phyloP scores from a whole-genome alignment of 768 basidiomycete species.

The Naganishia kalamii region DNA sequence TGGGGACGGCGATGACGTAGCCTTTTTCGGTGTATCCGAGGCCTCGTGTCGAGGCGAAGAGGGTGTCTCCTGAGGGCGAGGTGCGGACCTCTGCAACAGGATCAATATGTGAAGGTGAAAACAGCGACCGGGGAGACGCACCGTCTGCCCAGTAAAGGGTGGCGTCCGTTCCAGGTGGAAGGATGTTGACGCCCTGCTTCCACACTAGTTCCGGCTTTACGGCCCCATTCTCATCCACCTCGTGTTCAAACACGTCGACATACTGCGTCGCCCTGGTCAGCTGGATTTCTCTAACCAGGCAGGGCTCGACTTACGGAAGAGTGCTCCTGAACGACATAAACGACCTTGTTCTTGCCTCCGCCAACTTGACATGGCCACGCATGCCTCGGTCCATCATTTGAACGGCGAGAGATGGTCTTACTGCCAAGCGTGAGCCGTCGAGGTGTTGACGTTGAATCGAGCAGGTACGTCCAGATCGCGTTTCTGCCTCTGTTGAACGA shows the following conservation, averaged over 20 bases:
- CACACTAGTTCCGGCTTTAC: not conserved
- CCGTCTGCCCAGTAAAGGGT: conserved; percentile 30
- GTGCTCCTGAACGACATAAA: conserved; percentile 38
- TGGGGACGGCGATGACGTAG: conserved; percentile 28
- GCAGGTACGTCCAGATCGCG: conserved; percentile 33
- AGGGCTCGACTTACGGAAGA: conserved; percentile 25
- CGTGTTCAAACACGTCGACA: conserved; percentile 20
- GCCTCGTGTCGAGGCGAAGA: conserved; percentile 38
- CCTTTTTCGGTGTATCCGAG: conserved; percentile 27
- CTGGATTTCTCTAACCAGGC: not conserved
- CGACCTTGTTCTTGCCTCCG: conserved; percentile 21
- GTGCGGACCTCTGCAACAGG: conserved; percentile 26
- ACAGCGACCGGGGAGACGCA: not conserved
- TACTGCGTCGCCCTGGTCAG: conserved; percentile 12
- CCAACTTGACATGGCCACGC: conserved; percentile 38
- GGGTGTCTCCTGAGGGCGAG: conserved; percentile 15
- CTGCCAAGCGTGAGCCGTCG: conserved; percentile 19
- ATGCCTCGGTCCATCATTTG: conserved; percentile 35
- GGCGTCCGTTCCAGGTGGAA: not conserved
- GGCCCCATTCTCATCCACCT: not conserved
- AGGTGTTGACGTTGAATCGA: conserved; percentile 7
- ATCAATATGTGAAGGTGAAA: not conserved
- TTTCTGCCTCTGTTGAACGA: conserved; percentile 31
- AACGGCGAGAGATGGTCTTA: conserved; percentile 29
- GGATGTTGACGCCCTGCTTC: conserved; percentile 12